Percentiles rank a stretch among this genome's conserved stretches.
phyloP scores from a whole-genome alignment of 2,329 filamentous ascomycete species.

The Colletotrichum sp. region DNA sequence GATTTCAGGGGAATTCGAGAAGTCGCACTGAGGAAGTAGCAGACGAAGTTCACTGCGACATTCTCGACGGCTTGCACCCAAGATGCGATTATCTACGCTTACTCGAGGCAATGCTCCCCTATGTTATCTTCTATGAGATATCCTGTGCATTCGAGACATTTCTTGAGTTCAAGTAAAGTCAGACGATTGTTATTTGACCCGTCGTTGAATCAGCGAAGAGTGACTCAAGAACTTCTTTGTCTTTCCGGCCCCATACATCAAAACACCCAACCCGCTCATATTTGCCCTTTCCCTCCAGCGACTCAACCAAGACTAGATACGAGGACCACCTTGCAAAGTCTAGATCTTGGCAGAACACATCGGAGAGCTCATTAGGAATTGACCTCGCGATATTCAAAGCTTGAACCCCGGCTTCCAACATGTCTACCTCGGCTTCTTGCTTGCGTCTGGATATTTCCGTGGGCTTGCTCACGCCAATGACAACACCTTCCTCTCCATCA shows the following conservation, averaged over 20 bases:
- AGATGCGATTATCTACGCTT: too few relatives aligned
- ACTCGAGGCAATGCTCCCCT: too few relatives aligned
- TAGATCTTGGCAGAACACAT: rapidly evolving
- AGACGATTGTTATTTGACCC: background rate
- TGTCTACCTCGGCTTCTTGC: background rate
- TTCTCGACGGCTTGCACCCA: too few relatives aligned
- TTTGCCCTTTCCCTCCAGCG: rapidly evolving
- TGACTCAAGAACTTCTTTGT: rapidly evolving
- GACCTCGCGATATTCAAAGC: background rate
- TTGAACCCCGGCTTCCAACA: rapidly evolving
- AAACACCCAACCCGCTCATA: background rate
- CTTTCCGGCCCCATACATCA: background rate
- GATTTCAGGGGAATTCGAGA: too few relatives aligned
- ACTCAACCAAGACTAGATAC: background rate
- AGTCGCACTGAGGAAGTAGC: too few relatives aligned
- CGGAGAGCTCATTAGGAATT: background rate
- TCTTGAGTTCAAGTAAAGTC: too few relatives aligned
- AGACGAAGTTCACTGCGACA: too few relatives aligned
- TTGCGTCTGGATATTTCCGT: background rate
- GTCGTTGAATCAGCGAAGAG: rapidly evolving
- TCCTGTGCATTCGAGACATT: too few relatives aligned
- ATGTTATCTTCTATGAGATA: background rate
- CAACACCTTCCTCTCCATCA: background rate
- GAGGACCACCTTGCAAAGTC: background rate
- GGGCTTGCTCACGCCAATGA: background rate